Evolutionary conservation across 345 rosid genomes (phyloP), one percentile per base, ranked within the genome.

Genomic region (Iberis pinnata): DNA sequence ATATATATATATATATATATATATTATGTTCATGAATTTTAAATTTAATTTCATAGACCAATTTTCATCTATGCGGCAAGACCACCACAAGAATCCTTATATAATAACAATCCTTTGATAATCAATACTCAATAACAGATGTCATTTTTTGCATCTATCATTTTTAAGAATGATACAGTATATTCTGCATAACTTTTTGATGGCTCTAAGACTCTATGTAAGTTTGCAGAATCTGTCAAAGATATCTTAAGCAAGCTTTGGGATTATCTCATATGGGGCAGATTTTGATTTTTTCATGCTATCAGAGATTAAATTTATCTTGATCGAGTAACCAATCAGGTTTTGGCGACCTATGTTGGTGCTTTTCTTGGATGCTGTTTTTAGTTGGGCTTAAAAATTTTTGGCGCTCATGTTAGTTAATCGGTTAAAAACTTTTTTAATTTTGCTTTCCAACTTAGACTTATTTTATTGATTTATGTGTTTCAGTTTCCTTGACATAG

Each of bases 341-440:
- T 2, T 2, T 18, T 43, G 26, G 26, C 47, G 1, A 12, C 11
- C 1, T 15, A 4, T 5, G 24, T 26, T 43, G 26, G 9, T 11
- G n/a, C 46, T 0, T 41, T n/a, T 41, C 27, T 19, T 4, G 2
- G 6, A 6, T 37, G 14, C 14, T 0, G 27, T 19, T 2, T 43
- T 43, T 12, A 12, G 47, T 12, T 19, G 47, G 47, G 47, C 47
- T n/a, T n/a, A n/a, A n/a, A n/a, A n/a, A n/a, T n/a, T n/a, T n/a
- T n/a, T n/a, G n/a, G n/a, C n/a, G n/a, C n/a, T 43, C 47, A 43
- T 25, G 47, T 37, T 36, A 12, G 38, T 11, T 10, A 32, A 22
- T 22, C n/a, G n/a, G 6, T 27, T 7, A 4, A 9, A 27, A 1
- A 9, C 31, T 27, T 27, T 6, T 6, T 6, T 4, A 8, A 63